Base-by-base conservation (phyloP, 139 green algal genomes). In the Closterium sp. region DNA sequence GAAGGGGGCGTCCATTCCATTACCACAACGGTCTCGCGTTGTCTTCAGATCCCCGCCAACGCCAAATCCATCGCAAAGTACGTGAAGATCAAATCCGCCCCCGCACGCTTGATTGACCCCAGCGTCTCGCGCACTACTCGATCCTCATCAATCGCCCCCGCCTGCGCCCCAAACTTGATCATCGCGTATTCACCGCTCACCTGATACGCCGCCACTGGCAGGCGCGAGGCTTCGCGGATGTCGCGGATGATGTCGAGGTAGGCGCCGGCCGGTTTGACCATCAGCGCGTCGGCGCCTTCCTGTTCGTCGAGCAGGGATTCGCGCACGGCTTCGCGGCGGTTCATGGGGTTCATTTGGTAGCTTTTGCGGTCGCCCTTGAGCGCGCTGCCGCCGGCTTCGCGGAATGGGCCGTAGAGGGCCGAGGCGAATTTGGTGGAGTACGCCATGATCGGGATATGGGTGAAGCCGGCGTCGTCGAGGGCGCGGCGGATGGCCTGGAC, bases 401-500 rank as follows among this genome's bases (percentile, higher is more conserved):
- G 93, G 96, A 99, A 99, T 36, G 98, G 98, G 2, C 98, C 98
- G 94, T 99, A 99, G 96, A 97, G 98, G 4, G 97, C 97, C 0
- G 92, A 97, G 3, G 97, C 97, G 84, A 94, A 98, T 93, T 98
- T 98, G 88, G 97, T 97, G 21, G 96, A 98, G 95, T 99, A 99
- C 9, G 95, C 93, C 97, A 99, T 99, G 96, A 99, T 99, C 85
- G 94, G 96, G 2, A 99, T 97, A 84, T 99, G 88, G 36, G 95
- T 96, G 95, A 97, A 97, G 85, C 97, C 97, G 90, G 97, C 96
- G 0, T 91, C 16, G 94, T 99, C 98, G 43, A 99, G 96, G 1
- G 97, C 97, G 30, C 89, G 34, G 92, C 98, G 95, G 93, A 99
- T 98, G 84, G 97, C 97, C 31, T 93, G 95, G 12, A 99, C 94